Evolutionary conservation across 306 rosid species (phyloP).

Genomic region (Calophaca sinica): DNA sequence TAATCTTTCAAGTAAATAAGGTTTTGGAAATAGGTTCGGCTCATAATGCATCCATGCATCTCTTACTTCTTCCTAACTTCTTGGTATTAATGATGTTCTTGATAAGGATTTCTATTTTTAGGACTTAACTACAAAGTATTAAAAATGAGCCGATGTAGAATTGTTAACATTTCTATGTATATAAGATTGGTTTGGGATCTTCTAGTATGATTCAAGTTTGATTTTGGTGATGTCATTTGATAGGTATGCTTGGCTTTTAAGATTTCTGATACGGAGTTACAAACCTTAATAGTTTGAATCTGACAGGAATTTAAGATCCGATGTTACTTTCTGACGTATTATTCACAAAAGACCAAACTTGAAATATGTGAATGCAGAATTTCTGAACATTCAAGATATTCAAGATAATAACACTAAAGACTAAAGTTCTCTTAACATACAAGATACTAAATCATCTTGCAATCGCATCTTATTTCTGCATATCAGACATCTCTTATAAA

Average conservation of each 20-base stretch:
- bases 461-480: too few relatives aligned
- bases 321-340: too few relatives aligned
- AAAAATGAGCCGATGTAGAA: slow-evolving; percentile 23
- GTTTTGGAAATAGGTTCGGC: background rate
- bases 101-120: slow-evolving; percentile 22
- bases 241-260: slow-evolving; percentile 31
- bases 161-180: slow-evolving; percentile 42
- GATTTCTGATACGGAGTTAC: background rate
- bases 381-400: background rate
- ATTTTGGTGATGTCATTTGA: slow-evolving; percentile 16
- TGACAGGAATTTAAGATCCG: background rate
- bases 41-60: slow-evolving; percentile 3
- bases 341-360: too few relatives aligned
- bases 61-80: slow-evolving; percentile 15
- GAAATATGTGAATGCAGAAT: background rate
- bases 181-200: slow-evolving; percentile 47
- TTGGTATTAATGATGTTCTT: slow-evolving; percentile 17
- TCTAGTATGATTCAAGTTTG: slow-evolving; percentile 24
- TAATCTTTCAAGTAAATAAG: slow-evolving; percentile 20
- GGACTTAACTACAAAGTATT: slow-evolving; percentile 38
- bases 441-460: background rate
- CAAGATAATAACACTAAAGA: background rate
- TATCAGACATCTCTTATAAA: too few relatives aligned
- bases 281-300: background rate
- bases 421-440: background rate